These are phyloP conservation scores for Tuber calosporum DNA, from an alignment of 495 filamentous ascomycete genomes.

Conservation along the genomic window DNA sequence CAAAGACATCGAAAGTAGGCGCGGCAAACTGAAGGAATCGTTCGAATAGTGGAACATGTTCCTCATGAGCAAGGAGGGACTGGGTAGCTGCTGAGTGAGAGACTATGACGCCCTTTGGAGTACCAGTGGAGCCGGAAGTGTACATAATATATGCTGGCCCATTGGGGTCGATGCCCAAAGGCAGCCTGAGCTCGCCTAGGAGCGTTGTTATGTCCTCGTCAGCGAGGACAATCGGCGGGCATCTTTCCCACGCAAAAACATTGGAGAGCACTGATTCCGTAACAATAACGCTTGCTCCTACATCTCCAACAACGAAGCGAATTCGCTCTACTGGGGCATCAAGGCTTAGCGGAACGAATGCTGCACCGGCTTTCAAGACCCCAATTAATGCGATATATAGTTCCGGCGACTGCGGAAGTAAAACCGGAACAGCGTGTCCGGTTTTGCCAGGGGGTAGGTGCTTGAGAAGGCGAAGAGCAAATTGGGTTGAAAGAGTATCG, in stretches of 20 bases:
- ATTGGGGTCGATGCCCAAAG: conserved; percentile 12
- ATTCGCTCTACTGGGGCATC: conserved; percentile 67
- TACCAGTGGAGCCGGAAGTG: conserved; percentile 82
- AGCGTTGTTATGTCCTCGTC: conserved; percentile 29
- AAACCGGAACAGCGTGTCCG: conserved; percentile 56
- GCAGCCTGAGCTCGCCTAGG: conserved; percentile 4
- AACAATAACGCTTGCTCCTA: conserved; percentile 53
- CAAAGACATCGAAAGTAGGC: conserved; percentile 79
- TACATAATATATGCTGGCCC: conserved; percentile 84
- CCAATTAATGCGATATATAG: conserved; percentile 67
- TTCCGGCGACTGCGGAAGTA: conserved; percentile 61
- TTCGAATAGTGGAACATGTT: conserved; percentile 61
- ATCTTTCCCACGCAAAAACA: conserved; percentile 40
- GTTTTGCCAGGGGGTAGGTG: conserved; percentile 28
- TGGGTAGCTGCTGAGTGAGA: conserved; percentile 72
- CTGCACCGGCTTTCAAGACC: conserved; percentile 66
- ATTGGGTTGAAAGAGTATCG: conserved; percentile 50
- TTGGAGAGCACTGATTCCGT: conserved; percentile 44
- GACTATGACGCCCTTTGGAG: conserved; percentile 74
- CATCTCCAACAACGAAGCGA: conserved; percentile 64
- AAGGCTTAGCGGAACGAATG: conserved; percentile 69
- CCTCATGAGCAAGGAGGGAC: conserved; percentile 67
- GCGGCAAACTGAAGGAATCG: conserved; percentile 82
- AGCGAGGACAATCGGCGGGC: conserved; percentile 42
- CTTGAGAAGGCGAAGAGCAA: conserved; percentile 49